phyloP scores from a whole-genome alignment of 148 eudicot species.

The Heliamphora exappendiculata region DNA sequence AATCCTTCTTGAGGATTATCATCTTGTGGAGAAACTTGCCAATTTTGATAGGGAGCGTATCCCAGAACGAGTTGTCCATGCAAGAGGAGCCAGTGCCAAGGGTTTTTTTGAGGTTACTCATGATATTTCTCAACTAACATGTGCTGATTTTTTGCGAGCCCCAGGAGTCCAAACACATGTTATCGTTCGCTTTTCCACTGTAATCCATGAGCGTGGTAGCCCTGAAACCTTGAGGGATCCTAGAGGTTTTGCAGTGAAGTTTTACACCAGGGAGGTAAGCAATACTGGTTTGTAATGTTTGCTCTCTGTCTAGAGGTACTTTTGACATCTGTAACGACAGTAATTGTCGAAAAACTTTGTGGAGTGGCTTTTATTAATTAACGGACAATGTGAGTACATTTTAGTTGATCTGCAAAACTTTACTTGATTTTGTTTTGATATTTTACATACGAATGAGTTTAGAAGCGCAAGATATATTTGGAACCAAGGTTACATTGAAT shows the following conservation, averaged over 20 bases:
- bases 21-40: slow-evolving; percentile 72
- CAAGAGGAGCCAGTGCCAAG: slow-evolving; percentile 77
- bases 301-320: not conserved
- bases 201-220: slow-evolving; percentile 95
- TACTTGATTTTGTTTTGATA: not conserved
- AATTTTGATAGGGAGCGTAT: slow-evolving; percentile 74
- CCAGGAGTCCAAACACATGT: slow-evolving; percentile 97
- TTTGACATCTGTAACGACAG: not conserved
- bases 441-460: not conserved
- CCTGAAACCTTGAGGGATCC: slow-evolving; percentile 96
- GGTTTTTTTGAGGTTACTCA: slow-evolving; percentile 90
- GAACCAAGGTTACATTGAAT: not conserved
- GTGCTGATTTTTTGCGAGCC: slow-evolving; percentile 89
- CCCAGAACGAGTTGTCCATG: slow-evolving; percentile 86
- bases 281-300: not conserved
- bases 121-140: slow-evolving; percentile 79
- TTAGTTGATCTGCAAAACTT: not conserved
- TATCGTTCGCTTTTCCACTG: slow-evolving; percentile 94
- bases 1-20: slow-evolving; percentile 75
- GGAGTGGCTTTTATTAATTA: too few species aligned
- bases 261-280: slow-evolving; percentile 90
- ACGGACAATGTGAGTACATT: not conserved
- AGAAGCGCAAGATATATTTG: not conserved
- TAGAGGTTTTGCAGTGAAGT: slow-evolving; percentile 95
- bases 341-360: not conserved